Evolutionary conservation across 2,329 filamentous ascomycete species (phyloP).

Genomic region (Colletotrichum shisoi): DNA sequence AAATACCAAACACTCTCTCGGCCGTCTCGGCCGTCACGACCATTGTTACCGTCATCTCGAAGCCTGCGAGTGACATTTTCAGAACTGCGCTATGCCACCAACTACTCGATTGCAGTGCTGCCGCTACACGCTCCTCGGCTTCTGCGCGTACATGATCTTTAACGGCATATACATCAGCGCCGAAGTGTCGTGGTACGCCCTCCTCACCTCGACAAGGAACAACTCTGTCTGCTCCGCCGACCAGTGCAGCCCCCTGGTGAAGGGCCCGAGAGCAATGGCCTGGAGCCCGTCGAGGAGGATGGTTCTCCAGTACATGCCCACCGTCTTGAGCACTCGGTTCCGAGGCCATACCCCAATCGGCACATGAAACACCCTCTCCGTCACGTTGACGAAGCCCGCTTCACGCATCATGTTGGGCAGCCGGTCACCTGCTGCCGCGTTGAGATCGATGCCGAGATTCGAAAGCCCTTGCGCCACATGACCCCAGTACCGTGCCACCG

Average conservation of each 20-base stretch:
- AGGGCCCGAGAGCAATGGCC: slow-evolving; percentile 61
- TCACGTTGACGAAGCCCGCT: slow-evolving; percentile 62
- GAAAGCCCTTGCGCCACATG: slow-evolving; percentile 55
- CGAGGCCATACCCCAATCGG: slow-evolving; percentile 64
- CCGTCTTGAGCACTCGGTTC: slow-evolving; percentile 60
- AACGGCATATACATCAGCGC: slow-evolving; percentile 64
- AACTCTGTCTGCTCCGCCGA: slow-evolving; percentile 57
- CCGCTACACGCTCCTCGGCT: slow-evolving; percentile 46
- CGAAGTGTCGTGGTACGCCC: slow-evolving; percentile 56
- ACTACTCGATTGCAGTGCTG: background rate
- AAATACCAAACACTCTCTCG: background rate
- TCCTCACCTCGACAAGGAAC: slow-evolving; percentile 58
- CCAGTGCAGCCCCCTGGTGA: slow-evolving; percentile 61
- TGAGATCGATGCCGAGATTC: slow-evolving; percentile 57
- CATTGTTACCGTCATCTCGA: background rate
- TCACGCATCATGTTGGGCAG: slow-evolving; percentile 57
- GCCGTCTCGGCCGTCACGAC: too few species aligned
- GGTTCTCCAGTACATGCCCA: slow-evolving; percentile 61
- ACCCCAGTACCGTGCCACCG: slow-evolving; percentile 58
- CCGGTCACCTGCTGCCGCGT: slow-evolving; percentile 52
- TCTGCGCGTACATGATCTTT: slow-evolving; percentile 64
- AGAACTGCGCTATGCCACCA: background rate
- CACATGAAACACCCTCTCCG: slow-evolving; percentile 58
- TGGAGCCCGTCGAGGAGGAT: slow-evolving; percentile 60
- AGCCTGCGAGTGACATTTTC: background rate